These are phyloP conservation scores for Candida patagonica DNA, from an alignment of 805 yeast species.

Conservation along the genomic window DNA sequence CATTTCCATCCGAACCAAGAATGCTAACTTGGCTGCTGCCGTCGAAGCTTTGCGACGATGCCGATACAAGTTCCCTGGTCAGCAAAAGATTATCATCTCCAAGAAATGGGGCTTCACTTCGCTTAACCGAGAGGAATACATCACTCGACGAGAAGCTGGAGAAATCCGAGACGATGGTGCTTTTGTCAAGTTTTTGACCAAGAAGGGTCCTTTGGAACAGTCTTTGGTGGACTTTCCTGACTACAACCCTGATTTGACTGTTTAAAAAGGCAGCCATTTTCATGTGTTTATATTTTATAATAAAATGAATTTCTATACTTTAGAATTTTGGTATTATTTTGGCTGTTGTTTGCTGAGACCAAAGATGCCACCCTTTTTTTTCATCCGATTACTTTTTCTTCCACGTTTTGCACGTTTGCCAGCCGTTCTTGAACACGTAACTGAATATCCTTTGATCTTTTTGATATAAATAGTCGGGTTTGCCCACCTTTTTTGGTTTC, in stretches of 20 bases:
- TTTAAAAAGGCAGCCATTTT: background rate
- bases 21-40: conserved; percentile 93
- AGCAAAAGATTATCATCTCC: conserved; percentile 97
- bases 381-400: too few relatives aligned
- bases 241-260: conserved; percentile 28
- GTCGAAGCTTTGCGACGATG: conserved; percentile 99
- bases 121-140: conserved; percentile 95
- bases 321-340: too few relatives aligned
- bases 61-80: conserved; percentile 99
- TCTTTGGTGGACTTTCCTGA: conserved; percentile 94
- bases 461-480: too few relatives aligned
- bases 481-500: too few relatives aligned
- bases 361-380: too few relatives aligned
- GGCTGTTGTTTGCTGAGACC: too few relatives aligned
- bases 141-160: conserved; percentile 89
- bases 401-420: too few relatives aligned
- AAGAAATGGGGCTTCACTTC: conserved; percentile 99
- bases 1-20: conserved; percentile 97
- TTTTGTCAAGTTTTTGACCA: conserved; percentile 95
- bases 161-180: conserved; percentile 99
- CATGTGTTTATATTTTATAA: too few relatives aligned
- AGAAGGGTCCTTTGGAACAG: conserved; percentile 88
- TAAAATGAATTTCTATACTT: too few relatives aligned
- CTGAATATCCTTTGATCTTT: too few relatives aligned
- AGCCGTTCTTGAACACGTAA: too few relatives aligned